Evolutionary conservation across 192 early-diverging fungal genomes (phyloP).

Genomic region (Chytriomyces hyalinus): DNA sequence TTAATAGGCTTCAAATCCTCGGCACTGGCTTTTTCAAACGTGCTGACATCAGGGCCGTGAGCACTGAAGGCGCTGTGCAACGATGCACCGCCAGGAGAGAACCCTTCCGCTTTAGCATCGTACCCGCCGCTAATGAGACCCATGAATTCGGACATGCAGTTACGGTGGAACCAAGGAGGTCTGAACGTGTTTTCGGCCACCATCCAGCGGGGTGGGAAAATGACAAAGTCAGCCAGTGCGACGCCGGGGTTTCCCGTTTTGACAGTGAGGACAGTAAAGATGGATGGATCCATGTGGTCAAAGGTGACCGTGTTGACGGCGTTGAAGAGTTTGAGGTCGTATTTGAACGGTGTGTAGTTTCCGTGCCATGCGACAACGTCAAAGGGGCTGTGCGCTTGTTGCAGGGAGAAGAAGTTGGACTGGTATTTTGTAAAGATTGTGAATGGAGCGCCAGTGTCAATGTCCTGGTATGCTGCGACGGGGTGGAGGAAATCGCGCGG

Average conservation of each 20-base stretch:
- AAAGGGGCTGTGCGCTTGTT: slow-evolving; percentile 81
- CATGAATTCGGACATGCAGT: slow-evolving; percentile 99
- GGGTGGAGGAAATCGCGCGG: slow-evolving; percentile 93
- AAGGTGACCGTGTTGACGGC: slow-evolving; percentile 86
- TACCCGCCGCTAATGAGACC: slow-evolving; percentile 91
- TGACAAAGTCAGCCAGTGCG: slow-evolving; percentile 93
- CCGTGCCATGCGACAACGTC: slow-evolving; percentile 98
- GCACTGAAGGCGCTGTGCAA: slow-evolving; percentile 77
- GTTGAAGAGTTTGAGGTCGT: slow-evolving; percentile 83
- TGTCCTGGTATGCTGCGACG: slow-evolving; percentile 76
- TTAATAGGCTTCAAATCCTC: slow-evolving; percentile 78
- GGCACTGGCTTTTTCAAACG: slow-evolving; percentile 73
- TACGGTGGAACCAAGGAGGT: slow-evolving; percentile 97
- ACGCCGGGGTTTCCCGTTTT: slow-evolving; percentile 85
- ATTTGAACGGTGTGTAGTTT: slow-evolving; percentile 96
- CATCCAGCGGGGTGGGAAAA: slow-evolving; percentile 94
- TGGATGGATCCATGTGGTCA: slow-evolving; percentile 95
- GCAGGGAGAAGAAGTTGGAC: slow-evolving; percentile 69
- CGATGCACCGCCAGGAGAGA: slow-evolving; percentile 90
- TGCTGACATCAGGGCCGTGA: slow-evolving; percentile 88
- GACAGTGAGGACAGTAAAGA: slow-evolving; percentile 93
- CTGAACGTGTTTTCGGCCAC: slow-evolving; percentile 91
- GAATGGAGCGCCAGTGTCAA: slow-evolving; percentile 57
- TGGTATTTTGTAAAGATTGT: slow-evolving; percentile 83
- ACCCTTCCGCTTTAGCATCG: slow-evolving; percentile 91